These are phyloP conservation scores for Ogataea trehaloabstinens DNA, from an alignment of 805 yeast genomes.

Conservation along the genomic window DNA sequence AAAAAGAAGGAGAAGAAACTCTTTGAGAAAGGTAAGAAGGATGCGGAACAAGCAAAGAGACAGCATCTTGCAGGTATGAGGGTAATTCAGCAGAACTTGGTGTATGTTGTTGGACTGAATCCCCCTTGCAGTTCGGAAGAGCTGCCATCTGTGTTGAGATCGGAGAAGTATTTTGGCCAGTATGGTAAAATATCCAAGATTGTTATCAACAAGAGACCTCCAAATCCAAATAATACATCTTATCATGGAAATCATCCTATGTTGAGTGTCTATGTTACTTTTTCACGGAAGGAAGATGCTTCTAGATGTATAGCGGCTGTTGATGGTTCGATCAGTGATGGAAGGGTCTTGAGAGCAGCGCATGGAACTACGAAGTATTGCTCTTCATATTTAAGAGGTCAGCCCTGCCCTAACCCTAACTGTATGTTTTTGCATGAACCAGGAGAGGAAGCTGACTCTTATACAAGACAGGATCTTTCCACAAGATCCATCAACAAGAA, in stretches of 20 bases:
- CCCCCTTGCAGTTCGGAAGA: constrained; percentile 87
- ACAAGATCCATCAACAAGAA: constrained; percentile 69
- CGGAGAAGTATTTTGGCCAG: constrained; percentile 97
- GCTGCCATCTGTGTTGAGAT: constrained; percentile 73
- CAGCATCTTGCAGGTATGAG: constrained; percentile 95
- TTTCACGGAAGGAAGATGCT: constrained; percentile 91
- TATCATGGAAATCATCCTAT: constrained; percentile 60
- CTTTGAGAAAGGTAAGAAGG: constrained; percentile 87
- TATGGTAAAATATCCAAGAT: constrained; percentile 93
- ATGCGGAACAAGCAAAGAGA: constrained; percentile 78
- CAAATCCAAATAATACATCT: constrained; percentile 36
- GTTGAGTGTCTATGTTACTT: constrained; percentile 93
- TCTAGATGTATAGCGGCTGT: constrained; percentile 88
- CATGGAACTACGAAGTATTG: constrained; percentile 99
- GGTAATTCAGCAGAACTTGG: constrained; percentile 96
- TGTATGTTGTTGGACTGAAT: constrained; percentile 91
- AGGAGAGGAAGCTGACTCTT: constrained; percentile 98
- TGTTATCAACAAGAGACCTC: constrained; percentile 81
- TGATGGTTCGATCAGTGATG: constrained; percentile 91
- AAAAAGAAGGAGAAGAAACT: constrained; percentile 81
- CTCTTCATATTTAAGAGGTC: constrained; percentile 92
- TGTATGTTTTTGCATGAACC: constrained; percentile 99
- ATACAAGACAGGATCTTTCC: constrained; percentile 83
- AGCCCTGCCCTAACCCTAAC: constrained; percentile 95
- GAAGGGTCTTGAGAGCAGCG: constrained; percentile 86